Percentiles rank a stretch among this genome's conserved stretches.
Conservation (phyloP, 2,329 filamentous ascomycete genomes). For the Atkinsonella hypoxylon region DNA sequence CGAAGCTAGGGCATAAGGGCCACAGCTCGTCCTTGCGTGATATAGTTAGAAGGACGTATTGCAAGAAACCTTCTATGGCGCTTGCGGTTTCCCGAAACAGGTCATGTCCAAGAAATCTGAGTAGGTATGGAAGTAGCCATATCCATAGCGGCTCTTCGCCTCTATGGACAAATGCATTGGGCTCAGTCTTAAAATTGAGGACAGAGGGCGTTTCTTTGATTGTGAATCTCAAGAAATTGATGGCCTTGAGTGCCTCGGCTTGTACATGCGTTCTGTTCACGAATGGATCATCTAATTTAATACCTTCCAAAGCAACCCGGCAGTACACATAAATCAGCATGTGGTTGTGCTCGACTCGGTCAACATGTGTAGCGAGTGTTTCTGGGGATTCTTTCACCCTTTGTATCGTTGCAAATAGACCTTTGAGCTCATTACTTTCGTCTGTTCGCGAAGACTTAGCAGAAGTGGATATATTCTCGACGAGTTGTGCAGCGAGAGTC, state of each 20-base stretch:
- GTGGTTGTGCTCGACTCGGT: slow-evolving; percentile 65
- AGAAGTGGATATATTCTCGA: slow-evolving; percentile 63
- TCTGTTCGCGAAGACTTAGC: slow-evolving; percentile 49
- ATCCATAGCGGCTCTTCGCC: slow-evolving; percentile 52
- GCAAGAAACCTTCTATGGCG: slow-evolving; percentile 42
- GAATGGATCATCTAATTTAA: slow-evolving; percentile 58
- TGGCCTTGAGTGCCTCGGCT: slow-evolving; percentile 55
- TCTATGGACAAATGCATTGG: slow-evolving; percentile 34
- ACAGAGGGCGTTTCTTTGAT: slow-evolving; percentile 63
- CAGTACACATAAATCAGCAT: slow-evolving; percentile 77
- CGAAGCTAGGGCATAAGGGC: slow-evolving; percentile 31
- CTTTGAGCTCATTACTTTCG: slow-evolving; percentile 62
- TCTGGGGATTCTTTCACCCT: slow-evolving; percentile 37
- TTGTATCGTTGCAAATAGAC: slow-evolving; percentile 49
- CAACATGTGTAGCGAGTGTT: slow-evolving; percentile 47
- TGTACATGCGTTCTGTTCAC: slow-evolving; percentile 41
- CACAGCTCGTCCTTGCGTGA: slow-evolving; percentile 34
- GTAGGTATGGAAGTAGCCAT: slow-evolving; percentile 49
- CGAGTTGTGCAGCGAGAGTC: slow-evolving; percentile 77
- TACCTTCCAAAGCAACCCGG: slow-evolving; percentile 62
- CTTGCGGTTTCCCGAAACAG: slow-evolving; percentile 34
- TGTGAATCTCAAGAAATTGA: slow-evolving; percentile 65
- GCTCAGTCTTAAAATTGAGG: slow-evolving; percentile 35
- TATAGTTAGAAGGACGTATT: slow-evolving; percentile 33
- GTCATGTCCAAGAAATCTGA: slow-evolving; percentile 42